Base-by-base conservation (phyloP, 2,329 filamentous ascomycete species). In the Coniochaeta hoffmannii region DNA sequence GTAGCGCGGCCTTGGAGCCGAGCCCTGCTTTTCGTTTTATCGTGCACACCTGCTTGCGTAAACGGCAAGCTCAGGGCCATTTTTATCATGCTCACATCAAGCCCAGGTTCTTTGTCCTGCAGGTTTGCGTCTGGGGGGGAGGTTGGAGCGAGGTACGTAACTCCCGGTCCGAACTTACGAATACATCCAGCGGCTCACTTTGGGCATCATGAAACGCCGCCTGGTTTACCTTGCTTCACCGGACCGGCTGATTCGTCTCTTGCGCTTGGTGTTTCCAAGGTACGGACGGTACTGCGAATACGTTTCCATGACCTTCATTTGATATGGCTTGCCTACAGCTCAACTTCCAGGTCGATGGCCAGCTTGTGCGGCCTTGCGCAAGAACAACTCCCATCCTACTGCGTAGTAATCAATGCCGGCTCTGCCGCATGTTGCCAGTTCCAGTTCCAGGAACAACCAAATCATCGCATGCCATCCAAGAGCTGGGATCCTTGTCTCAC, bases 161-260 rank as follows among this genome's bases (percentile, higher is more conserved):
- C 41, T 14, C 15, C 24, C 26, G 41, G n/a, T n/a, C n/a, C n/a
- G n/a, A n/a, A n/a, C n/a, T n/a, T n/a, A n/a, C n/a, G n/a, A n/a
- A n/a, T n/a, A n/a, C n/a, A n/a, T n/a, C n/a, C n/a, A n/a, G n/a
- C n/a, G n/a, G n/a, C n/a, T n/a, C n/a, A n/a, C n/a, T n/a, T n/a
- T n/a, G n/a, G n/a, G n/a, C n/a, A n/a, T 53, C 31, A 49, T 56
- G 55, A 56, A 56, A 56, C 55, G 53, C 17, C 50, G 30, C 50
- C 54, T 53, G 54, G 54, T 9, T n/a, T 22, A 46, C 24, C 24
- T n/a, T 14, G 41, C 19, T 15, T n/a, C n/a, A n/a, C 36, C 10
- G 36, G 8, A 41, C 12, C 36, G 6, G 36, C 12, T 22, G 36
- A 41, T 41, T 22, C 34, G n/a, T n/a, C n/a, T n/a, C 34, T 22